Conservation (phyloP, 192 early-diverging fungal genomes). For the Coemansia reversa region DNA sequence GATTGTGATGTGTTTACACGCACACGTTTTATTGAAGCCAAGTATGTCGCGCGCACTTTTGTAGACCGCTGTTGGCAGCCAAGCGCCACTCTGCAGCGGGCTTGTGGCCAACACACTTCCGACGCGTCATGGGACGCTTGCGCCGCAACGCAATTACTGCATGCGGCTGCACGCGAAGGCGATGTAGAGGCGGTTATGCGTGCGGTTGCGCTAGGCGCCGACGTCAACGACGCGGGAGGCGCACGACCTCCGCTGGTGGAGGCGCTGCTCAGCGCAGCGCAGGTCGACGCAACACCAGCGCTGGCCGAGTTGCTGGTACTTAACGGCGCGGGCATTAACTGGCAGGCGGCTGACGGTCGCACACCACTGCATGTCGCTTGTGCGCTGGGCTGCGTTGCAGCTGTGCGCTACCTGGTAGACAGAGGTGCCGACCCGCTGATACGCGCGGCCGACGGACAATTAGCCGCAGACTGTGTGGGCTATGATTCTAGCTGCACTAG, state of each 20-base stretch:
- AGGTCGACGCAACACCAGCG: background rate
- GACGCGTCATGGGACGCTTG: constrained; percentile 7
- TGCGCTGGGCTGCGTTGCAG: constrained; percentile 1
- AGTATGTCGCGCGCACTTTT: constrained; percentile 61
- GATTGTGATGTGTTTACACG: constrained; percentile 55
- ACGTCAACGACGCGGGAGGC: constrained; percentile 51
- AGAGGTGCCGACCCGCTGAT: constrained; percentile 41
- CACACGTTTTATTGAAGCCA: constrained; percentile 66
- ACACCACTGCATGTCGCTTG: constrained; percentile 41
- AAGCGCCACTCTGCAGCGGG: constrained; percentile 18
- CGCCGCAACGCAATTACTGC: constrained; percentile 27
- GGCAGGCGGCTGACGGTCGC: constrained; percentile 13
- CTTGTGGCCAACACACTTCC: background rate
- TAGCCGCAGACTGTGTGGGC: constrained; percentile 6
- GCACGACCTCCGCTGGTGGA: constrained; percentile 18
- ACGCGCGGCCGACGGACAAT: constrained; percentile 4
- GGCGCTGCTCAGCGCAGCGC: constrained; percentile 31
- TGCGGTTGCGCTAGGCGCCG: constrained; percentile 72
- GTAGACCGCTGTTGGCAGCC: constrained; percentile 41
- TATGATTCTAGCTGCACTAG: too few species aligned
- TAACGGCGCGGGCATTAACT: constrained; percentile 33
- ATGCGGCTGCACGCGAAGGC: constrained; percentile 38
- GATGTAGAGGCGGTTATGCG: constrained; percentile 58
- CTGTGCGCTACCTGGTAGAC: constrained; percentile 31
- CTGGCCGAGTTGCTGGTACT: constrained; percentile 49